Evolutionary conservation across 139 green algal species (phyloP).

Genomic region (Coccomyxa sp.): DNA sequence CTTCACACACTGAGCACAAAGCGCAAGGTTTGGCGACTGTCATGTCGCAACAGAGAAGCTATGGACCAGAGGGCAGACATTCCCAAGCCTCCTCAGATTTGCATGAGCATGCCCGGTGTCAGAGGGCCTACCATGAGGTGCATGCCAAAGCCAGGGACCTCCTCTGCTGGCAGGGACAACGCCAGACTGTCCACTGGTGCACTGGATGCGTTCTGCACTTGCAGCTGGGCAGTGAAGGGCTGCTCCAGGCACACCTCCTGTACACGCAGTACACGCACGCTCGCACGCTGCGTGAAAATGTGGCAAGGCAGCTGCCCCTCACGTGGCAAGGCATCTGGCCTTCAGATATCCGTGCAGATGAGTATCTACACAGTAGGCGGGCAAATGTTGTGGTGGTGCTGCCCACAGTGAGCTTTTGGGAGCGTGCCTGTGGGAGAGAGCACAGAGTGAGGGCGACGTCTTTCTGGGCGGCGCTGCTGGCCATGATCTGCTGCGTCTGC

Average conservation of each 20-base stretch:
- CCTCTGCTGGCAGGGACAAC: neutral
- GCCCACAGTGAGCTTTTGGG: neutral
- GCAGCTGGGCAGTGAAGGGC: neutral
- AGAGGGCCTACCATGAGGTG: too few species aligned
- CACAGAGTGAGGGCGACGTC: neutral
- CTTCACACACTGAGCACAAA: too few species aligned
- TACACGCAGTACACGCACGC: neutral
- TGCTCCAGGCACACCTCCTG: neutral
- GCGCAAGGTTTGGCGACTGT: too few species aligned
- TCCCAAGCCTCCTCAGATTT: too few species aligned
- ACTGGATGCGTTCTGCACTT: neutral
- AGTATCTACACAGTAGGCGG: too few species aligned
- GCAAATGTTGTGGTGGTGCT: too few species aligned
- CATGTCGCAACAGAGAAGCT: too few species aligned
- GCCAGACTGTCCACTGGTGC: neutral
- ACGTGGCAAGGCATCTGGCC: neutral
- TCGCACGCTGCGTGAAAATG: too few species aligned
- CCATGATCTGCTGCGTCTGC: slow-evolving; percentile 53
- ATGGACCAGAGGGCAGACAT: too few species aligned
- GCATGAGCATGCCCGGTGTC: too few species aligned
- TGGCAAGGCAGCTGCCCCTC: neutral
- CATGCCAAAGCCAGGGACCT: too few species aligned
- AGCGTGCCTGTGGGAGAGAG: neutral
- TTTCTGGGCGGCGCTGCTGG: neutral
- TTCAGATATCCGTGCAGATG: neutral